Evolutionary conservation across 345 rosid genomes (phyloP), one percentile per base, ranked within the genome.

Genomic region (Cochlearia excelsa): DNA sequence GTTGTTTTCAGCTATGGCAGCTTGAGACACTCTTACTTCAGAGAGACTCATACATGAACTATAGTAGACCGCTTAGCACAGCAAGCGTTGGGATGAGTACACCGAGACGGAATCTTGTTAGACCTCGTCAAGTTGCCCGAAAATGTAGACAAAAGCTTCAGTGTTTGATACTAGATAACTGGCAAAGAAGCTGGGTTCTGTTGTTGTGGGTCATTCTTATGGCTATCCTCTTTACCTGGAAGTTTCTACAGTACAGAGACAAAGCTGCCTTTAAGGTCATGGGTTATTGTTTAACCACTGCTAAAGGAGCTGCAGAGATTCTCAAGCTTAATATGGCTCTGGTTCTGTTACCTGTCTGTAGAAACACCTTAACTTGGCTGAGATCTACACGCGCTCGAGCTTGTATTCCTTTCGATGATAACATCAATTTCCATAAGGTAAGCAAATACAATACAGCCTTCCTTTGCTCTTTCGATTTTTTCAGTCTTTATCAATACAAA

Each of bases 241-340:
- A 87, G 80, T 93, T 89, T 78, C 6, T 66, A 51, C 88, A 89
- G 54, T 93, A 93, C 54, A 75, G 57, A 77, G 72, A 83, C 71
- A 89, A 35, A 72, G 82, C 86, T 1, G 91, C 86, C 38, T 93
- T 89, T 57, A 84, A 80, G 0, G 94, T 83, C 37, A 85, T 85
- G 99, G 95, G 99, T 11, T 77, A 89, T 57, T 93, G 99, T 70
- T 46, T 93, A 65, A 52, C 84, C 11, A 68, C 80, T 3, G 99
- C 99, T 49, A 93, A 93, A 80, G 99, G 97, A 6, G 89, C 99
- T 30, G 99, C 97, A 1, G 99, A 93, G 81, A 93, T 95, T 43
- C 85, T 93, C 44, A 93, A 93, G 77, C 80, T 93, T 79, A 93
- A 93, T 71, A 89, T 93, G 99, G 99, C 99, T 67, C 75, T 93